Evolutionary conservation across 495 filamentous ascomycete genomes (phyloP), one percentile per base, ranked within the genome.

Genomic region (Diplogelasinospora grovesii): DNA sequence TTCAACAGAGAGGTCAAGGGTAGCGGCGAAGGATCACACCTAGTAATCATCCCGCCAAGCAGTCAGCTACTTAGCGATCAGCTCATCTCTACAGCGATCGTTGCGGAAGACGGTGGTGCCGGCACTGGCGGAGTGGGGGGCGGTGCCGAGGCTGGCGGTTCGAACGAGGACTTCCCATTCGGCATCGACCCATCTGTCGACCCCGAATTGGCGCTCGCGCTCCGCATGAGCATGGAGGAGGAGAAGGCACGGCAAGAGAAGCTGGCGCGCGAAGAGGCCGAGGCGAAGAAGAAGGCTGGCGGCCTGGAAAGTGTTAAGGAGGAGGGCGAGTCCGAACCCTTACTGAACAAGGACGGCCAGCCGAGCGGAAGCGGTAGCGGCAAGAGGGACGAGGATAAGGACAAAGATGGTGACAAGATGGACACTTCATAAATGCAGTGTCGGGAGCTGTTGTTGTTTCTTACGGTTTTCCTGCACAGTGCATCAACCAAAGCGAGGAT

Each of bases 151-250:
- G 82, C 74, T 23, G 75, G 68, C 33, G 74, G 70, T 21, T 52
- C 60, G 10, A 80, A 75, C 54, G 83, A 61, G 13, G 56, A 61
- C 29, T 61, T 59, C 50, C 48, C 83, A 60, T 93, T 81, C 66
- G 85, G 74, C 52, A 82, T 85, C 60, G 85, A 83, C 70, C 88
- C 74, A 45, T 83, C 75, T 59, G 71, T 79, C 41, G 92, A 98
- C 60, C 92, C 92, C 21, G 92, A 97, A 59, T 60, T 98, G 59
- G 92, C 92, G 2, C 74, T 98, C 40, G 92, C 93, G n/a, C 70
- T 98, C 58, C 78, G 92, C 45, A 90, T 99, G 85, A 94, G 86
- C 57, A 84, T 93, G 76, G 93, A 99, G 61, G 93, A 97, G 56
- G 92, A 66, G 73, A 93, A 92, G 73, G 87, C 85, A 44, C 70